Conservation (phyloP, 2,329 filamentous ascomycete genomes). For the Colletotrichum sp. region DNA sequence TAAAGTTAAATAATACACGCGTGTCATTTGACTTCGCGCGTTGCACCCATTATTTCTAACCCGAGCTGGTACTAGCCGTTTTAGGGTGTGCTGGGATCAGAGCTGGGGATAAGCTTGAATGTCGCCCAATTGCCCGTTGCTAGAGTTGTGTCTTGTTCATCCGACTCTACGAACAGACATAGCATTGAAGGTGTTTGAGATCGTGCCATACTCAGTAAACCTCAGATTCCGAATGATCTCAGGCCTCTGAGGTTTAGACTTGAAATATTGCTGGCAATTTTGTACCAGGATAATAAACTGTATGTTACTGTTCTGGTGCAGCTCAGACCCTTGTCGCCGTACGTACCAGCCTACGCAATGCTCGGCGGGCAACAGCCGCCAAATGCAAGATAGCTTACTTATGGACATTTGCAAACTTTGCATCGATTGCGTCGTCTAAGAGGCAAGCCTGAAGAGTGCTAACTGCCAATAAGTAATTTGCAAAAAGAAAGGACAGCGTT, state of each 20-base stretch:
- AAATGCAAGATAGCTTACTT: background rate
- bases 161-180: background rate
- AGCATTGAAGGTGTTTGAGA: background rate
- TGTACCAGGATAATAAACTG: background rate
- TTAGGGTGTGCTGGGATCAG: background rate
- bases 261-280: background rate
- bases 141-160: background rate
- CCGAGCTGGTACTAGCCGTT: background rate
- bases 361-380: background rate
- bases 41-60: background rate
- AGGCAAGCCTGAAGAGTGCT: background rate
- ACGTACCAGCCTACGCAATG: background rate
- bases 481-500: background rate
- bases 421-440: background rate
- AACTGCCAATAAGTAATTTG: background rate
- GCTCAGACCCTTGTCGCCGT: background rate
- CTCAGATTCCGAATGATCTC: background rate
- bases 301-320: background rate
- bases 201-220: background rate
- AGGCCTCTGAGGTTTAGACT: background rate
- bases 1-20: background rate
- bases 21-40: background rate
- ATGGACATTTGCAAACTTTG: background rate
- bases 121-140: background rate
- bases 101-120: background rate